phyloP scores from a whole-genome alignment of 768 basidiomycete genomes.

The Leccinellum albellum region DNA sequence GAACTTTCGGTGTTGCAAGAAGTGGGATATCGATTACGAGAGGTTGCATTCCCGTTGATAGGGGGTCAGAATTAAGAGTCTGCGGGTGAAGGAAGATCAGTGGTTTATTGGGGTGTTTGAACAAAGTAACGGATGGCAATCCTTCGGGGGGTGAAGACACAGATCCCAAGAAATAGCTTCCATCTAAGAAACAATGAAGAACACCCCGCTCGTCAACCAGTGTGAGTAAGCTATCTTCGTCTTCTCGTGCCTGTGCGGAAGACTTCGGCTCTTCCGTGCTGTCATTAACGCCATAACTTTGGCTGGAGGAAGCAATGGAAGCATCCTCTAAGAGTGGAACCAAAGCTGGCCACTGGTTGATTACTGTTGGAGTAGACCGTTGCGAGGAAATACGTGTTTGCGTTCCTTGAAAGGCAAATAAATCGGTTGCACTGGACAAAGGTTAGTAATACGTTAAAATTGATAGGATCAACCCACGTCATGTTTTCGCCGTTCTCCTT shows the following conservation, averaged over 20 bases:
- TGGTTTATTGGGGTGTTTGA: slow-evolving; percentile 45
- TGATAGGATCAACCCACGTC: slow-evolving; percentile 47
- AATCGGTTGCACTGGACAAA: slow-evolving; percentile 59
- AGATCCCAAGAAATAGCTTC: slow-evolving; percentile 66
- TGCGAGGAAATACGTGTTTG: slow-evolving; percentile 47
- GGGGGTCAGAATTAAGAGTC: slow-evolving; percentile 22
- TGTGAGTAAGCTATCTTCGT: slow-evolving; percentile 61
- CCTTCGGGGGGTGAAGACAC: slow-evolving; percentile 36
- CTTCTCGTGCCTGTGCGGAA: slow-evolving; percentile 37
- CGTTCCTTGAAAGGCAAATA: slow-evolving; percentile 77
- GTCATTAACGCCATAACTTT: slow-evolving; percentile 27
- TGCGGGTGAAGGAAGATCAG: slow-evolving; percentile 49
- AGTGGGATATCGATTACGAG: slow-evolving; percentile 52
- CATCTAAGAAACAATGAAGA: slow-evolving; percentile 69
- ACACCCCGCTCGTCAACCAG: slow-evolving; percentile 56
- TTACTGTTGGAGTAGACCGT: slow-evolving; percentile 51
- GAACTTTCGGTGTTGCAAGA: slow-evolving; percentile 49
- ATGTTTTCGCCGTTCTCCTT: slow-evolving; percentile 63
- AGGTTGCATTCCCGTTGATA: slow-evolving; percentile 36
- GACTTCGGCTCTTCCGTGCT: slow-evolving; percentile 28
- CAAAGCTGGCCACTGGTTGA: slow-evolving; percentile 68
- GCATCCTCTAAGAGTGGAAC: slow-evolving; percentile 51
- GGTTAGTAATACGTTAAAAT: slow-evolving; percentile 12
- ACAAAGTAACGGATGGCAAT: slow-evolving; percentile 26
- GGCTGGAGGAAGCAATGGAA: slow-evolving; percentile 51